A percentile compares a stretch with the other conserved stretches of the same genome.
phyloP scores from a whole-genome alignment of 176 grass and related monocot species.

The barley (Hordeum vulgare) region MorexV3_pseudomolecules_assembly NC_058520.1:425216538-425217037 shows the following conservation, averaged over 20 bases:
- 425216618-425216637: conserved; percentile 14
- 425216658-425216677: conserved; percentile 13
- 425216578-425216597: background rate
- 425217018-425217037: conserved; percentile 77
- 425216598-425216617: conserved; percentile 10
- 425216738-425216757: conserved; percentile 70
- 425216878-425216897: background rate
- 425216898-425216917: conserved; percentile 65
- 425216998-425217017: conserved; percentile 96
- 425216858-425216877: background rate
- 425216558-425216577: conserved; percentile 21
- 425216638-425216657: background rate
- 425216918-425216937: conserved; percentile 96
- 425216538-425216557: conserved; percentile 27
- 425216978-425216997: conserved; percentile 96
- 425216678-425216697: conserved; percentile 15
- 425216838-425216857: background rate
- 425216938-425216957: conserved; percentile 99
- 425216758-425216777: background rate
- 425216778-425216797: background rate
- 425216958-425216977: conserved; percentile 98
- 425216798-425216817: background rate
- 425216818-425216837: background rate
- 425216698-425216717: conserved; percentile 8
- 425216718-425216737: conserved; percentile 83